Percentiles rank a stretch among this genome's conserved stretches.
Evolutionary conservation across 2,329 filamentous ascomycete species (phyloP).

Genomic region (Phyllosticta citriasiana): DNA sequence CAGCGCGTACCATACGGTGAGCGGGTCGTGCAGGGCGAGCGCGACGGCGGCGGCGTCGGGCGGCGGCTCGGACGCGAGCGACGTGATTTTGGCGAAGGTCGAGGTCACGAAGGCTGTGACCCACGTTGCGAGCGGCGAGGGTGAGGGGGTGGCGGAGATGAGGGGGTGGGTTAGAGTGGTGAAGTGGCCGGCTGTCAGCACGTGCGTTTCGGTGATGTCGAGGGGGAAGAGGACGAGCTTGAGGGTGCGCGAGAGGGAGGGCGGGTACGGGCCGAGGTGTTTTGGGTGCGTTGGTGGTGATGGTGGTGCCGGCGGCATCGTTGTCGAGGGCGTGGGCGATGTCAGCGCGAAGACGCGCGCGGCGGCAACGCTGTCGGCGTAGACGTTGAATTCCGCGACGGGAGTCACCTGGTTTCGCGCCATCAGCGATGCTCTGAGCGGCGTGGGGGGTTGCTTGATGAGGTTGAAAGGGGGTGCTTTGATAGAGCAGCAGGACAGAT

Average conservation of each 20-base stretch:
- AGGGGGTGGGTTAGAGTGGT: constrained; percentile 20
- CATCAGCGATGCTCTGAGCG: constrained; percentile 22
- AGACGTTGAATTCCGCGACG: constrained; percentile 89
- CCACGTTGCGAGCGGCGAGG: constrained; percentile 35
- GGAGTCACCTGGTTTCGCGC: constrained; percentile 50
- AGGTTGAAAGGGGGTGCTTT: constrained; percentile 24
- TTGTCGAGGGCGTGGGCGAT: constrained; percentile 56
- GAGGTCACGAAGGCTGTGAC: constrained; percentile 33
- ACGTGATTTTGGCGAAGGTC: constrained; percentile 37
- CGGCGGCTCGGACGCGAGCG: constrained; percentile 24
- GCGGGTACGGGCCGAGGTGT: constrained; percentile 29
- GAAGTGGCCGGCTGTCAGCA: constrained; percentile 32
- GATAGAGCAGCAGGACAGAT: constrained; percentile 16
- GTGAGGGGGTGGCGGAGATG: constrained; percentile 16
- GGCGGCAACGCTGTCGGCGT: constrained; percentile 57
- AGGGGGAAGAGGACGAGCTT: constrained; percentile 39
- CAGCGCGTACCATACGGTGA: constrained; percentile 28
- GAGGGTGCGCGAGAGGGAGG: constrained; percentile 30
- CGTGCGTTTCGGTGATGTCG: constrained; percentile 37
- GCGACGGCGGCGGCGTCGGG: constrained; percentile 26
- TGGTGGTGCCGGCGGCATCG: constrained; percentile 60
- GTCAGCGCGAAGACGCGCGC: constrained; percentile 41
- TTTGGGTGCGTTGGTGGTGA: constrained; percentile 8
- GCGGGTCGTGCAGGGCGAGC: constrained; percentile 39
- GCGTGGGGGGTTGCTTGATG: constrained; percentile 28